Percentiles rank a stretch among this genome's conserved stretches.
Conservation (phyloP, 108 stramenopile species). For the Licmophora abbreviata region DNA sequence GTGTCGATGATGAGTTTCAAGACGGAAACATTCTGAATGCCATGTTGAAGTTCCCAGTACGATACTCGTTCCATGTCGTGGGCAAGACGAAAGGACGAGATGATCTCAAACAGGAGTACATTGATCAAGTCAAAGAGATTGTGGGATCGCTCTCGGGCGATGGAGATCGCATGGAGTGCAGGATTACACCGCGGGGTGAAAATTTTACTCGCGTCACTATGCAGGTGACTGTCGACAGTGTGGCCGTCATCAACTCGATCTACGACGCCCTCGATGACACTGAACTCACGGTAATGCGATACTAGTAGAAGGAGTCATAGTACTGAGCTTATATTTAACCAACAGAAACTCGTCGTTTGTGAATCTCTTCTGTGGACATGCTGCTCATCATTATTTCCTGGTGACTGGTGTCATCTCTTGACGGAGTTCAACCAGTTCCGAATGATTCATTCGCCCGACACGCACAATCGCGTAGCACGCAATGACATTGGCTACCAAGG, state of each 20-base stretch:
- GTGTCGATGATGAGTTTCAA: slow-evolving; percentile 59
- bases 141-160: slow-evolving; percentile 38
- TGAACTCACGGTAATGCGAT: slow-evolving; percentile 57
- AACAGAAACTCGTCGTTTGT: not conserved
- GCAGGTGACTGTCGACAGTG: slow-evolving; percentile 48
- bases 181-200: slow-evolving; percentile 50
- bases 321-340: not conserved
- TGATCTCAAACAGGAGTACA: slow-evolving; percentile 22
- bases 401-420: slow-evolving; percentile 8
- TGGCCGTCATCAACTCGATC: slow-evolving; percentile 53
- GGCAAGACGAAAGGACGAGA: slow-evolving; percentile 43
- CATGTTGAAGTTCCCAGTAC: slow-evolving; percentile 52
- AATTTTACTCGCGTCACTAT: slow-evolving; percentile 54
- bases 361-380: not conserved
- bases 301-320: slow-evolving; percentile 1
- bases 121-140: slow-evolving; percentile 35
- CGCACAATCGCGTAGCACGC: slow-evolving; percentile 18
- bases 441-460: slow-evolving; percentile 12
- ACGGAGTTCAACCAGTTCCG: slow-evolving; percentile 14
- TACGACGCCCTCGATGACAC: slow-evolving; percentile 54
- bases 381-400: not conserved
- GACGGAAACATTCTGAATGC: slow-evolving; percentile 63
- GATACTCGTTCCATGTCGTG: slow-evolving; percentile 55
- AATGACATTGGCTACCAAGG: slow-evolving; percentile 26
- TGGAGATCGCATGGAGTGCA: slow-evolving; percentile 21